Conservation (phyloP, 148 eudicot species). For the Nyssa sinensis region DNA sequence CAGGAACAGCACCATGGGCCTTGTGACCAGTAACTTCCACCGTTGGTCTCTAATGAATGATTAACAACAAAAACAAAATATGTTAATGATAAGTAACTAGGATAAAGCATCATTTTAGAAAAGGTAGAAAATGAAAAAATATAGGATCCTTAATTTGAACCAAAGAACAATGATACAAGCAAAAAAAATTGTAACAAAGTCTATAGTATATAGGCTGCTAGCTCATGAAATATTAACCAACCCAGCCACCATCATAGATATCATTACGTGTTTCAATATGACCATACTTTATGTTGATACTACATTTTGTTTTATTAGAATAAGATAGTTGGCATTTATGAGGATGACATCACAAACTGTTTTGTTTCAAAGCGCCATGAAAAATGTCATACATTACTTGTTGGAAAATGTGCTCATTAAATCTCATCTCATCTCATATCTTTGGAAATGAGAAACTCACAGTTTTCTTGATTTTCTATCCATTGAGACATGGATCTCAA, state of each 20-base stretch:
- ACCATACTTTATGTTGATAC: too few species aligned
- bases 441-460: too few species aligned
- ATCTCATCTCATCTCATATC: too few species aligned
- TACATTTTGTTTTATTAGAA: background rate
- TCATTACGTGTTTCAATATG: too few species aligned
- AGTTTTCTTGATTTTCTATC: too few species aligned
- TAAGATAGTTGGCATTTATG: background rate
- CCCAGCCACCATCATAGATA: too few species aligned
- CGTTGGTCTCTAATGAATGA: conserved; percentile 53
- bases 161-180: background rate
- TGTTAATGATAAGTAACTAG: background rate
- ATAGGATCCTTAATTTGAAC: background rate
- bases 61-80: conserved; percentile 12
- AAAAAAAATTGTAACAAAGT: background rate
- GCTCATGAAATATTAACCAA: background rate
- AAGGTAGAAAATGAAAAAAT: background rate
- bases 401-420: too few species aligned
- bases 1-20: conserved; percentile 91
- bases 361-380: too few species aligned
- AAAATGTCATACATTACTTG: too few species aligned
- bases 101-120: conserved; percentile 1
- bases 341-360: background rate
- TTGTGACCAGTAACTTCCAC: conserved; percentile 93
- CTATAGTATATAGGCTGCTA: background rate
- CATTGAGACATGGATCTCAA: too few species aligned